Evolutionary conservation across 495 filamentous ascomycete species (phyloP), one percentile per base, ranked within the genome.

Genomic region (Xylaria sp.): DNA sequence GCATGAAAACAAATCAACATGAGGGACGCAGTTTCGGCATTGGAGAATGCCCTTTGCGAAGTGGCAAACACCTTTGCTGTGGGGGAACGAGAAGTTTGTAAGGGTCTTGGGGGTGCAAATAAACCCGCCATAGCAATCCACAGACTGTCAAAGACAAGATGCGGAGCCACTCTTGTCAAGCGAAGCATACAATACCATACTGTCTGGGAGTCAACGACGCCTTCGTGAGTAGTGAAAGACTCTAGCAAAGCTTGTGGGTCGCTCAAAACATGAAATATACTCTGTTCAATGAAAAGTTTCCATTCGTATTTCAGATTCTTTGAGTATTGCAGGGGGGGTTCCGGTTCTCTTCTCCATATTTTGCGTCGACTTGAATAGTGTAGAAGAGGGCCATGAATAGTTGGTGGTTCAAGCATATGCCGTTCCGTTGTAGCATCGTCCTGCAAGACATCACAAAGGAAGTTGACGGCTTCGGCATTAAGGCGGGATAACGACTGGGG

Each of bases 61-160:
- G 69, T 78, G 58, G 79, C 80, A 68, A 85, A 82, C 21, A 83
- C 70, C 69, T 81, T 85, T 15, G 77, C 69, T 6, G 81, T 82
- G 8, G 80, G 79, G 11, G 82, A 84, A 8, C 80, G 80, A 57
- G 78, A 74, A 35, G 75, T 75, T 72, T 85, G 81, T 17, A 93
- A 83, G 24, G 86, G 79, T 62, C 83, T 84, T 2, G 92, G 91
- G 0, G 90, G 89, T 31, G 85, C 82, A 75, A 93, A 95, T 15
- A 95, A 80, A 44, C 85, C 82, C 29, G 89, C 89, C n/a, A 90
- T 78, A 9, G 91, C 87, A 75, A 85, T 85, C 93, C 94, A 97
- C 6, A 97, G 80, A 70, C 91, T 93, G 73, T 94, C 87, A 62
- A 93, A 89, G 0, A 93, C 85, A 66, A 93, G 79, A 52, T 76